Base-by-base conservation (phyloP, 208 protist genomes). In the Leishmania arabica region DNA sequence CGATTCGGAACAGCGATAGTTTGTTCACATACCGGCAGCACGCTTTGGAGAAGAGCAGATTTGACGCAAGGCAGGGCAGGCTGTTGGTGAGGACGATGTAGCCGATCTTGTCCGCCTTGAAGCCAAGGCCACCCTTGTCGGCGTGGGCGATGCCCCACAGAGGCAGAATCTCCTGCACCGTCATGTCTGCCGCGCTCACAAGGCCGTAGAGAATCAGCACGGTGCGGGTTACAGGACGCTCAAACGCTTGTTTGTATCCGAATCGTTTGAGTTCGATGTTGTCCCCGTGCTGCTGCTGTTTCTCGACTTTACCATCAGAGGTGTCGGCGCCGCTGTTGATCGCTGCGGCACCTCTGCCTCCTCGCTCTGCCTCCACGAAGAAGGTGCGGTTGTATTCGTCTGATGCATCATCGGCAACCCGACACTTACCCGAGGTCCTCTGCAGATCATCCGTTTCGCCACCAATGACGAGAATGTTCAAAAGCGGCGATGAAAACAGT, bases 141-240 rank as follows among this genome's bases (percentile, higher is more conserved):
- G 80, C 37, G 1, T 83, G 77, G 37, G 92, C 92, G 68, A 92
- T 92, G 21, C 81, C 77, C 90, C 90, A 93, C 54, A 95, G 81
- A 37, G 90, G 85, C 40, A 93, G 56, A 58, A 88, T 82, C 60
- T 93, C 88, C 34, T 68, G 42, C 68, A 88, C 82, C 3, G 74
- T 73, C 75, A 92, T 88, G 74, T 94, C 90, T 0, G 82, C 82
- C 5, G 70, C 87, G 37, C 62, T 76, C 15, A 96, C 51, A 5
- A 92, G 42, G 89, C 92, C 93, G 80, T 93, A 94, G 31, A 90
- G 40, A 21, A 95, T n/a, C 8, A 90, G 72, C 77, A 88, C 82
- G 49, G 80, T 82, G 15, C 91, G 80, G 15, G 91, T 95, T 11
- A 73, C 66, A 27, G 78, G 71, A 53, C 74, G 45, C 19, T 27